Evolutionary conservation across 495 filamentous ascomycete species (phyloP).

Genomic region (Neurospora hispaniola): DNA sequence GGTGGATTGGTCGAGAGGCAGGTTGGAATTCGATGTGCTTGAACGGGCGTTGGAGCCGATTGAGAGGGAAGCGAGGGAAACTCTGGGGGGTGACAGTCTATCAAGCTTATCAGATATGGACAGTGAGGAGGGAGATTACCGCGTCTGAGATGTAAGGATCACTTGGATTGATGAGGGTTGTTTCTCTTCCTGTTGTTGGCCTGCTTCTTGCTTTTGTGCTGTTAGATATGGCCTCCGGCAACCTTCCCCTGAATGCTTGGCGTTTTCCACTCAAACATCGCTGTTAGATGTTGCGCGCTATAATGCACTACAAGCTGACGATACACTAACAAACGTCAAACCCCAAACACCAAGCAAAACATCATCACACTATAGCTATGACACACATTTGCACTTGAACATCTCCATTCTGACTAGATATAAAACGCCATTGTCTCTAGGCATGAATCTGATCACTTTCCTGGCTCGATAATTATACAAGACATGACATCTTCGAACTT

Average conservation of each 20-base stretch:
- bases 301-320: not conserved
- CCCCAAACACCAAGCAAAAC: not conserved
- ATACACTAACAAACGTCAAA: not conserved
- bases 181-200: not conserved
- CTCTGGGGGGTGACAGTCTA: not conserved
- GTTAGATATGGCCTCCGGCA: not conserved
- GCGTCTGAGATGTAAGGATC: not conserved
- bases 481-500: too few relatives aligned
- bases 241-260: not conserved
- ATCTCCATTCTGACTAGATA: not conserved
- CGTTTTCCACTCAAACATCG: not conserved
- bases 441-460: not conserved
- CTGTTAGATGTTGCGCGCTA: not conserved
- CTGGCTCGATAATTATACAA: rapidly evolving
- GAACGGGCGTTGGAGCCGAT: not conserved
- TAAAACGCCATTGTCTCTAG: rapidly evolving
- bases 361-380: not conserved
- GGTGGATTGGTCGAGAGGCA: constrained; percentile 10
- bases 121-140: not conserved
- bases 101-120: not conserved
- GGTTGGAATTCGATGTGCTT: not conserved
- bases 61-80: not conserved
- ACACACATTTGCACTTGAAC: not conserved
- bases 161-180: not conserved
- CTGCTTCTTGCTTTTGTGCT: not conserved